Base-by-base conservation (phyloP, 2,329 filamentous ascomycete species). In the Cladobotryum protrusum region DNA sequence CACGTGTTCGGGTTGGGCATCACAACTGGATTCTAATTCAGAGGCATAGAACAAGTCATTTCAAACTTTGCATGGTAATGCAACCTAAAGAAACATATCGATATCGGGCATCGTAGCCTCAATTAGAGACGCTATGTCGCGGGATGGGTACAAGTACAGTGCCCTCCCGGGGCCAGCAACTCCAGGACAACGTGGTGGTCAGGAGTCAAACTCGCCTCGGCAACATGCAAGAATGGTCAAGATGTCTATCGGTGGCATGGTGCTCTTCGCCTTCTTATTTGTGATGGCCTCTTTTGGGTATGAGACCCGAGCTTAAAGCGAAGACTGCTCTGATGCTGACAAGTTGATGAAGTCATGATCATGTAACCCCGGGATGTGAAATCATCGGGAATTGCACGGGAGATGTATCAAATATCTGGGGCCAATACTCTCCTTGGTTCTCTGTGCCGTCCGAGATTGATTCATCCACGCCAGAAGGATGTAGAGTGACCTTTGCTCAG, bases 391-490 rank as follows among this genome's bases (percentile, higher is more conserved):
- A 52, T 46, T 90, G 86, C 66, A 73, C 75, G 43, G 67, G 77
- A 4, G 64, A 77, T 32, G 76, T 85, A 41, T 81, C 82, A 1
- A 85, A 82, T 57, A 77, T 74, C 49, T 95, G 89, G 89, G 91
- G 90, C 49, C 89, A 92, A 65, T 96, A 96, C 66, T 86, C 89
- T 15, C 88, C 90, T 2, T 95, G 83, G 70, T 96, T 87, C 68
- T 78, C 84, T 1, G 84, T 91, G 0, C 77, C 83, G 6, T 89
- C 86, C 1, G 72, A 79, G 3, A 79, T 89, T 45, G 72, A 81
- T 14, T 59, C 75, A 6, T 72, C 73, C 7, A 70, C 86, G 1
- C 90, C 89, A 0, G 57, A 72, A 1, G 74, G 73, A n/a, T 96
- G 91, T 68, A 71, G 78, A 12, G 71, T 92, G 58, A 92, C 84